phyloP scores from a whole-genome alignment of 768 basidiomycete species.

The Rhodocollybia butyracea region DNA sequence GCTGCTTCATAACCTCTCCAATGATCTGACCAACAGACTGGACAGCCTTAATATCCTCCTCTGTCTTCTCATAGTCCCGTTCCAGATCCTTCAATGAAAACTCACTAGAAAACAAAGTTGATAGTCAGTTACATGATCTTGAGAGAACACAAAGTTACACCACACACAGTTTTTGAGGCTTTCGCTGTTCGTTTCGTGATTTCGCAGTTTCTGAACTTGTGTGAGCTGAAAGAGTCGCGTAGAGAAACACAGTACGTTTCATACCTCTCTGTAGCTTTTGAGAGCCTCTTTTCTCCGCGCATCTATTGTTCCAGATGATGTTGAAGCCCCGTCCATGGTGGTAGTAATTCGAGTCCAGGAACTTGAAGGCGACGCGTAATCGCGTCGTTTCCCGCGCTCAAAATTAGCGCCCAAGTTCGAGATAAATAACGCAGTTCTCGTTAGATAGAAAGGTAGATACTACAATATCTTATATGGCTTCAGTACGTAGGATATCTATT shows the following conservation, averaged over 20 bases:
- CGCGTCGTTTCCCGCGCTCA: too few species aligned
- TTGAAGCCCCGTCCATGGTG: constrained; percentile 45
- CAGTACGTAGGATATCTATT: too few species aligned
- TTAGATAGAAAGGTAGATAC: too few species aligned
- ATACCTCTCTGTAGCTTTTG: constrained; percentile 72
- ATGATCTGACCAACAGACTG: constrained; percentile 99
- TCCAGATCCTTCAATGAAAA: constrained; percentile 88
- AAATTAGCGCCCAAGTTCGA: too few species aligned
- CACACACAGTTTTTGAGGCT: constrained; percentile 85
- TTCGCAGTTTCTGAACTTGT: constrained; percentile 79
- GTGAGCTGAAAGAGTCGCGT: constrained; percentile 8
- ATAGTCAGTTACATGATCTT: not conserved
- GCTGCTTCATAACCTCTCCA: constrained; percentile 97
- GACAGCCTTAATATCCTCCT: constrained; percentile 98
- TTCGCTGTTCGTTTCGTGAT: constrained; percentile 84
- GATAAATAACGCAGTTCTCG: too few species aligned
- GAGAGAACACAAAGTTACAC: not conserved
- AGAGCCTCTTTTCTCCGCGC: constrained; percentile 71
- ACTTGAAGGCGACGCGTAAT: too few species aligned
- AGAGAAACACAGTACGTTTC: constrained; percentile 9
- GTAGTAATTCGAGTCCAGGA: not conserved
- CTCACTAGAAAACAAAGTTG: constrained; percentile 64
- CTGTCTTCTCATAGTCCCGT: constrained; percentile 89
- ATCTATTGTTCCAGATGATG: constrained; percentile 62
- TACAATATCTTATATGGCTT: too few species aligned